Evolutionary conservation across 495 filamentous ascomycete species (phyloP).

Genomic region (Podospora appendiculata): DNA sequence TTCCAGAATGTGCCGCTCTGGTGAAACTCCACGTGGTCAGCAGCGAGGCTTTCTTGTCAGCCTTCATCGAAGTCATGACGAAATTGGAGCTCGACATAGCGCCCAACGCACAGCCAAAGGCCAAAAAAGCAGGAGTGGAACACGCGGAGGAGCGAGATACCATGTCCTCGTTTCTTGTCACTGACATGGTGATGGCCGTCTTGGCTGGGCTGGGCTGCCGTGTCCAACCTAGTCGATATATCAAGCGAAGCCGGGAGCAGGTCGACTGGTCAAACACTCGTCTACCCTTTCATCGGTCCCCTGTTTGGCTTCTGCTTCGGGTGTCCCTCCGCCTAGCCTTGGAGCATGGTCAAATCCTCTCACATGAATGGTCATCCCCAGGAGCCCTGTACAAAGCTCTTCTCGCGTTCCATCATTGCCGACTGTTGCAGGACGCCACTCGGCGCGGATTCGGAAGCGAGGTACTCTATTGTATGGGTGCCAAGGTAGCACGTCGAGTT

Average conservation of each 20-base stretch:
- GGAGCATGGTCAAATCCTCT: too few species aligned
- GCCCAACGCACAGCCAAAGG: slow-evolving; percentile 28
- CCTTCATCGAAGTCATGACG: slow-evolving; percentile 33
- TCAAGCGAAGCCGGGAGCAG: slow-evolving; percentile 55
- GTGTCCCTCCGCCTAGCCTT: slow-evolving; percentile 41
- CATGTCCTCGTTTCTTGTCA: slow-evolving; percentile 44
- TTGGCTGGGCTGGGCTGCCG: slow-evolving; percentile 34
- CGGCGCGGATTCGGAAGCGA: slow-evolving; percentile 19
- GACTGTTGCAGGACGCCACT: slow-evolving; percentile 27
- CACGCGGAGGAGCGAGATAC: slow-evolving; percentile 48
- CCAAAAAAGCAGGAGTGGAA: slow-evolving; percentile 29
- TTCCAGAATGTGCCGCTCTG: slow-evolving; percentile 43
- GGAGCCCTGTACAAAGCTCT: slow-evolving; percentile 55
- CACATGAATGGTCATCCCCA: too few species aligned
- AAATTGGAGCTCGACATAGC: slow-evolving; percentile 28
- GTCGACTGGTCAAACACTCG: slow-evolving; percentile 38
- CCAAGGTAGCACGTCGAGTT: slow-evolving; percentile 43
- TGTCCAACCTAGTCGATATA: slow-evolving; percentile 24
- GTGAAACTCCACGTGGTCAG: slow-evolving; percentile 24
- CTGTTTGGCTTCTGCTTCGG: slow-evolving; percentile 53
- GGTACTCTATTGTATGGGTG: slow-evolving; percentile 34
- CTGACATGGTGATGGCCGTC: slow-evolving; percentile 43
- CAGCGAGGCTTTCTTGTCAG: too few species aligned
- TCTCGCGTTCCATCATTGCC: slow-evolving; percentile 43
- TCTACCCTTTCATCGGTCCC: slow-evolving; percentile 48